Evolutionary conservation across 1,139 yeast species (phyloP), one percentile per base, ranked within the genome.

Genomic region (Yamadazyma sp.): DNA sequence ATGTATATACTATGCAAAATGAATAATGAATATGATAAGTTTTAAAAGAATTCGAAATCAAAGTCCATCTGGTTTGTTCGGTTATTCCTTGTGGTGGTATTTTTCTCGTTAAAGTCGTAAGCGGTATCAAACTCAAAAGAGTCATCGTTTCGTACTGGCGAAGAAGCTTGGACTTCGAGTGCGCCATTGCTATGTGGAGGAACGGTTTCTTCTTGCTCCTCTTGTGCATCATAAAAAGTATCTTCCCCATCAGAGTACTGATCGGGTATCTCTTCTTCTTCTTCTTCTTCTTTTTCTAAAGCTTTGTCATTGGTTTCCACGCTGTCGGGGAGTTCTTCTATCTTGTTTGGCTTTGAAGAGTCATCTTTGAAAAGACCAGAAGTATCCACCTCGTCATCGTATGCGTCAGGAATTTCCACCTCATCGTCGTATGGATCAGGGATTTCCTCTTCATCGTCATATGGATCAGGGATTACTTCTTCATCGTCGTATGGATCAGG

Each of bases 1-100:
- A 25, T 26, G 17, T 15, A n/a, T 17, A 27, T 24, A 12, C 23
- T 27, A 9, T 14, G 9, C n/a, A 9, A 4, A 27, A 27, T 12
- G 17, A 27, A 12, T 5, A 24, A 14, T 12, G 17, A n/a, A n/a
- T n/a, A n/a, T n/a, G n/a, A n/a, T n/a, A n/a, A n/a, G n/a, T n/a
- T n/a, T 34, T 45, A 57, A 7, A 59, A 56, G 36, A 59, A 58
- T 37, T 64, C 68, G 44, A 61, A 64, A 26, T 64, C 70, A 38
- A 64, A 58, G 26, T 64, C 67, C 46, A 60, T 47, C 55, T 47
- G 46, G 34, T 46, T 41, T 11, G 39, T 36, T 38, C 34, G 37
- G 38, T 45, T 30, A 22, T 33, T 29, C 1, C 34, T 40, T 17
- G 35, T 40, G 10, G 37, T 42, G 3, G 37, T 43, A 12, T 18